Conservation (phyloP, 2,329 filamentous ascomycete species). For the Shiraia sp. region DNA sequence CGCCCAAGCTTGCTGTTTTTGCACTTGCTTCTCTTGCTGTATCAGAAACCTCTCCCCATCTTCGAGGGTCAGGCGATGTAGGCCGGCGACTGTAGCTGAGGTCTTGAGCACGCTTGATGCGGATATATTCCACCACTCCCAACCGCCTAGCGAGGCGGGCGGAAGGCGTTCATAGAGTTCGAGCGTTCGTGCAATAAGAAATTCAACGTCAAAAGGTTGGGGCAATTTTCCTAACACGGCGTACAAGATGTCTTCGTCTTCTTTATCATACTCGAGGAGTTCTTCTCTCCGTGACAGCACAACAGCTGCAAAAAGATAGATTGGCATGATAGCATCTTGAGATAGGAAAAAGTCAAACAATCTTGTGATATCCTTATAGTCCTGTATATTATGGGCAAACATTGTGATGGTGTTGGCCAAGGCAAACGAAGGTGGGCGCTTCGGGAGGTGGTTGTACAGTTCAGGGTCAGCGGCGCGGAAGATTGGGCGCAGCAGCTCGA, state of each 20-base stretch:
- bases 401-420: conserved; percentile 91
- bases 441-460: conserved; percentile 75
- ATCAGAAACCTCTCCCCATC: conserved; percentile 72
- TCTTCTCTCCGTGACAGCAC: conserved; percentile 79
- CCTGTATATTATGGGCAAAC: conserved; percentile 94
- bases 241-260: conserved; percentile 85
- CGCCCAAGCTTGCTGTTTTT: conserved; percentile 61
- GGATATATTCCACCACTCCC: conserved; percentile 74
- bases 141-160: conserved; percentile 67
- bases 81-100: conserved; percentile 59
- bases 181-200: conserved; percentile 69
- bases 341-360: conserved; percentile 92
- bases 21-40: conserved; percentile 73
- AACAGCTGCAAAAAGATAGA: conserved; percentile 83
- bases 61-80: conserved; percentile 61
- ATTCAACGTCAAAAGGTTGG: conserved; percentile 76
- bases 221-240: conserved; percentile 86
- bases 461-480: conserved; percentile 71
- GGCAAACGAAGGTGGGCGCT: conserved; percentile 86
- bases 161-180: conserved; percentile 68
- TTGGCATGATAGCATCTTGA: conserved; percentile 80
- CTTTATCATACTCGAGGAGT: conserved; percentile 78
- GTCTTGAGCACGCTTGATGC: conserved; percentile 83
- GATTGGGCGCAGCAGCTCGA: conserved; percentile 85
- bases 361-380: conserved; percentile 83